phyloP scores from a whole-genome alignment of 257 asterid species.

The Fraxinus pennsylvanica region DNA sequence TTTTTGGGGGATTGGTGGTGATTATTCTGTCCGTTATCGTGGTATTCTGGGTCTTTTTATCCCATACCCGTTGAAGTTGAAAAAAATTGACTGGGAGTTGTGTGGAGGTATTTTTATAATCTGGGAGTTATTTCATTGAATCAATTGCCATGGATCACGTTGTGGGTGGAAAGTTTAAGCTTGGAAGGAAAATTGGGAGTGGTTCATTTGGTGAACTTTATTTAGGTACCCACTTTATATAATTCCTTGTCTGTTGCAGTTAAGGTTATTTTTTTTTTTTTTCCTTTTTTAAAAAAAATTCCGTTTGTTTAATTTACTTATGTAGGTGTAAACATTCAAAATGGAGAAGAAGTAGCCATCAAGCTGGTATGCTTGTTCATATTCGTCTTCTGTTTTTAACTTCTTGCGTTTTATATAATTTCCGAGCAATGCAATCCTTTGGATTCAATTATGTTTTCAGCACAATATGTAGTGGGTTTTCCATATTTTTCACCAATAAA shows the following conservation, averaged over 20 bases:
- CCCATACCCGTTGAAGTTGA: conserved; percentile 24
- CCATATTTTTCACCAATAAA: neutral
- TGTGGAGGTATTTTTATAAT: conserved; percentile 13
- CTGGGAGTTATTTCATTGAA: conserved; percentile 29
- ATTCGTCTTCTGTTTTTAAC: conserved; percentile 1
- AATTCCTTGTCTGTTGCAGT: neutral
- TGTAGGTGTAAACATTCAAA: conserved; percentile 81
- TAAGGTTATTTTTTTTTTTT: neutral
- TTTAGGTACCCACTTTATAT: conserved; percentile 50
- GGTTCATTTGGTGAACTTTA: conserved; percentile 98
- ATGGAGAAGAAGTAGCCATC: conserved; percentile 93
- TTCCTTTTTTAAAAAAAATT: neutral
- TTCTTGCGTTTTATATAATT: conserved; percentile 8
- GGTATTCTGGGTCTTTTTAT: conserved; percentile 20
- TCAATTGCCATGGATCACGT: conserved; percentile 66
- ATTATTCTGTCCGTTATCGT: neutral
- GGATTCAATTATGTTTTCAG: neutral
- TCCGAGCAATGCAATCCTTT: conserved; percentile 20
- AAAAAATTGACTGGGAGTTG: conserved; percentile 14
- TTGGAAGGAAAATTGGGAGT: conserved; percentile 94
- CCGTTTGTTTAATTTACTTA: conserved; percentile 23
- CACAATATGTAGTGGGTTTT: neutral
- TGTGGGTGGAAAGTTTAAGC: conserved; percentile 88
- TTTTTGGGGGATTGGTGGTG: conserved; percentile 16
- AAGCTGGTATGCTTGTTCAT: conserved; percentile 64